These are phyloP conservation scores for Exophiala sp. DNA, from an alignment of 2,329 filamentous ascomycete genomes.

Conservation along the genomic window DNA sequence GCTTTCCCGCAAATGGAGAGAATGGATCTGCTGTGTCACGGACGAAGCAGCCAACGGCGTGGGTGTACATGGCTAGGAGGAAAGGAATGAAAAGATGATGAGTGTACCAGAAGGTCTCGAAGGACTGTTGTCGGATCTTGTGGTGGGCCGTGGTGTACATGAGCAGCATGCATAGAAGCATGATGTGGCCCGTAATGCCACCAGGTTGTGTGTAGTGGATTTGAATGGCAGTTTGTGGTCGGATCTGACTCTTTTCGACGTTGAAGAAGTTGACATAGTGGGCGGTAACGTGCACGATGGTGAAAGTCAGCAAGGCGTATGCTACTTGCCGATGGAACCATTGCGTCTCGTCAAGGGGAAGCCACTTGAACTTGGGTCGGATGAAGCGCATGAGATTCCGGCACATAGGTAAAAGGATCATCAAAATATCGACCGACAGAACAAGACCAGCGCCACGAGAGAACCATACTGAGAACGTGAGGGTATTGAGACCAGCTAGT, in stretches of 20 bases:
- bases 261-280: slow-evolving; percentile 99
- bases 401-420: slow-evolving; percentile 94
- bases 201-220: slow-evolving; percentile 89
- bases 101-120: slow-evolving; percentile 98
- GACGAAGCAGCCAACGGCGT: slow-evolving; percentile 94
- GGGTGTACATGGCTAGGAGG: slow-evolving; percentile 87
- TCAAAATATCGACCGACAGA: slow-evolving; percentile 75
- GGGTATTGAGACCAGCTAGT: slow-evolving; percentile 72
- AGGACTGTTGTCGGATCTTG: slow-evolving; percentile 92
- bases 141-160: slow-evolving; percentile 96
- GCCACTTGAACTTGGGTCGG: slow-evolving; percentile 78
- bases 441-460: slow-evolving; percentile 89
- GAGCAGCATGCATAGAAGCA: slow-evolving; percentile 97
- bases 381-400: slow-evolving; percentile 80
- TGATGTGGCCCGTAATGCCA: slow-evolving; percentile 92
- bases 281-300: slow-evolving; percentile 67
- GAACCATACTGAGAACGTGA: slow-evolving; percentile 90
- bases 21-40: slow-evolving; percentile 68
- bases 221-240: slow-evolving; percentile 74
- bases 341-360: slow-evolving; percentile 92
- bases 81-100: slow-evolving; percentile 99
- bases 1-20: slow-evolving; percentile 77
- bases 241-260: slow-evolving; percentile 79
- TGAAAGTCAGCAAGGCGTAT: slow-evolving; percentile 82
- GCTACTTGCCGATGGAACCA: slow-evolving; percentile 97